Evolutionary conservation across 192 early-diverging fungal genomes (phyloP), one percentile per base, ranked within the genome.

Genomic region (Obelidium mucronatum): DNA sequence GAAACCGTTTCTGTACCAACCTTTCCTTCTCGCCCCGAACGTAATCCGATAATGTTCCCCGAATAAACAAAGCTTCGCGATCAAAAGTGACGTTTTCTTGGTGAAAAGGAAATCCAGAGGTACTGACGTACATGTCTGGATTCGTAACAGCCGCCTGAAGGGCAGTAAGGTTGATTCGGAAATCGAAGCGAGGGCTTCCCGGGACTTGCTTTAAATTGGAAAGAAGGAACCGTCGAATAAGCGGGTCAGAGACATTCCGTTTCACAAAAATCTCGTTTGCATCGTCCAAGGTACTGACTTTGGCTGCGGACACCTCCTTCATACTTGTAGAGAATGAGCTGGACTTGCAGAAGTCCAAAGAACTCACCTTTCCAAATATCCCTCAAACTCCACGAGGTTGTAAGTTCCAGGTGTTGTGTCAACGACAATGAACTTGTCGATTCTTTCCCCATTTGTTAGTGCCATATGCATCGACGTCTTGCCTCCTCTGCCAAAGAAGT

Each of bases 191-290:
- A n/a, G n/a, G n/a, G n/a, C 59, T 31, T n/a, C 79, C 81, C 0
- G 58, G 71, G 48, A 82, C 61, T 72, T 85, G 82, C 68, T 93
- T 94, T 74, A 97, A 87, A 79, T 98, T 98, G 11, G 97, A 97
- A 33, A 97, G 83, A 75, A 98, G 76, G 77, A 98, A 98, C 40
- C 80, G 82, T 5, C 85, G 76, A 42, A 83, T 64, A 0, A 79
- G 33, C 8, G 70, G 42, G 17, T 70, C 70, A 78, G 82, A 15
- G 48, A 87, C 65, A 3, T 59, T 60, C n/a, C n/a, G n/a, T 39
- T 77, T 34, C 4, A 59, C 40, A 48, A 87, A 67, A 22, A 82
- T 81, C 5, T 28, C 22, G 26, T 87, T 81, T 3, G 85, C 85
- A 30, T 85, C 73, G 15, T 34, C 42, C 34, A 58, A 31, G n/a